Evolutionary conservation across 805 yeast species (phyloP).

Genomic region (Candida takata): DNA sequence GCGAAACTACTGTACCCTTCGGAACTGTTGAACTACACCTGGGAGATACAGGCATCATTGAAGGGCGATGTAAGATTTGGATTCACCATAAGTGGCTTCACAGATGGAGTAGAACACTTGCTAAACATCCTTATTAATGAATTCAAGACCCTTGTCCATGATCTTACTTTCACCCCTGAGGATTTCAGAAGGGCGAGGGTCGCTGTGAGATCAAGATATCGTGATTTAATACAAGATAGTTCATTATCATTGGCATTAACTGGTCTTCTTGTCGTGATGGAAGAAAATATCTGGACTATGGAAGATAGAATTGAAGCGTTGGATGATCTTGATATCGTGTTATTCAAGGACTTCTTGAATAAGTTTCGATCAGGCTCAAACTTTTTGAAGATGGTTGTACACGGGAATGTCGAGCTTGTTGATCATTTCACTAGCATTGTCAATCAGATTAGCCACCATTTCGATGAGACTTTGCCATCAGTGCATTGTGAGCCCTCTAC

Average conservation of each 20-base stretch:
- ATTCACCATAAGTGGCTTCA: constrained; percentile 49
- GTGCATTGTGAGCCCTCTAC: constrained; percentile 30
- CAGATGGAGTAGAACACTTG: constrained; percentile 30
- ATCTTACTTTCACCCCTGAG: constrained; percentile 21
- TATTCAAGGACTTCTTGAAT: constrained; percentile 26
- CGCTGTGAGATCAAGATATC: constrained; percentile 40
- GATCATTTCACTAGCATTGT: constrained; percentile 22
- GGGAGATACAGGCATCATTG: constrained; percentile 48
- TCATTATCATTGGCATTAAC: constrained; percentile 44
- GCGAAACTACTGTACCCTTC: constrained; percentile 42
- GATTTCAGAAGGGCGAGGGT: constrained; percentile 42
- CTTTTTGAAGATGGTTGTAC: constrained; percentile 36
- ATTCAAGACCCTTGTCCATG: constrained; percentile 21
- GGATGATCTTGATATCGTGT: constrained; percentile 38
- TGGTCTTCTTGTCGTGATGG: constrained; percentile 46
- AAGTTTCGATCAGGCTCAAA: constrained; percentile 25
- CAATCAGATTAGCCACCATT: constrained; percentile 24
- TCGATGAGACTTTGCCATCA: constrained; percentile 3
- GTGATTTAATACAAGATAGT: constrained; percentile 33
- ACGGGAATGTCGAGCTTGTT: constrained; percentile 38
- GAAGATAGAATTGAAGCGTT: constrained; percentile 50
- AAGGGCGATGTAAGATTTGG: constrained; percentile 49
- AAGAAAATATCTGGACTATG: constrained; percentile 46
- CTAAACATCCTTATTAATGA: constrained; percentile 28
- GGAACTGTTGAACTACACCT: constrained; percentile 46